Evolutionary conservation across 495 filamentous ascomycete species (phyloP), one percentile per base, ranked within the genome.

Genomic region (Pyrenula aspistea): DNA sequence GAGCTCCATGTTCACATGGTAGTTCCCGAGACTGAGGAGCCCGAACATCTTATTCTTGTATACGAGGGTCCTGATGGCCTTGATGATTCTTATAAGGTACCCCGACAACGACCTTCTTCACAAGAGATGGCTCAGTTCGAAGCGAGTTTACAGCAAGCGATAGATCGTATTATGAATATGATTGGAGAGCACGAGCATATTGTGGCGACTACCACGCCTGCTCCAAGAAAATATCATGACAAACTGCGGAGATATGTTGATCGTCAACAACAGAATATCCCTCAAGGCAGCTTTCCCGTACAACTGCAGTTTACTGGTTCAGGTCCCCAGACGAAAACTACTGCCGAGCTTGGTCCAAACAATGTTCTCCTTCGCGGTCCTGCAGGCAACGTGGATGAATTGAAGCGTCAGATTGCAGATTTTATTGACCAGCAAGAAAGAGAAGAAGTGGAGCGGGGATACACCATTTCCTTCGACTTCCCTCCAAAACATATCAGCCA

Each of bases 401-500:
- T 95, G 23, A 74, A 73, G 21, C 71, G 77, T 2, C 91, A 87
- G 69, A 78, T 93, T 53, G 66, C 77, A 24, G 78, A 77, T 12
- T 97, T 96, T 64, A 72, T 97, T 36, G 84, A 84, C 50, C 81
- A 90, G 59, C 89, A 93, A 68, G 85, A 87, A 71, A 78, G 86
- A 68, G 89, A 95, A 60, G 89, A 95, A 63, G 82, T 88, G 58
- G 90, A 96, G 70, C 84, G 91, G 52, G 89, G 87, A 24, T 90
- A 91, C 69, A 88, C 82, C 2, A 76, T 84, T 49, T 82, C 81
- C 47, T 97, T 96, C 59, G 89, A 93, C 55, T 99, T 91, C 73
- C 93, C 93, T 2, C 86, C 93, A 62, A 95, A 96, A 68, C 94
- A 83, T 60, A 89, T 91, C 56, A 94, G 94, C 64, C 84, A 91